Evolutionary conservation across 352 stramenopile genomes (phyloP), one percentile per base, ranked within the genome.

Genomic region (Phytopythium litorale): DNA sequence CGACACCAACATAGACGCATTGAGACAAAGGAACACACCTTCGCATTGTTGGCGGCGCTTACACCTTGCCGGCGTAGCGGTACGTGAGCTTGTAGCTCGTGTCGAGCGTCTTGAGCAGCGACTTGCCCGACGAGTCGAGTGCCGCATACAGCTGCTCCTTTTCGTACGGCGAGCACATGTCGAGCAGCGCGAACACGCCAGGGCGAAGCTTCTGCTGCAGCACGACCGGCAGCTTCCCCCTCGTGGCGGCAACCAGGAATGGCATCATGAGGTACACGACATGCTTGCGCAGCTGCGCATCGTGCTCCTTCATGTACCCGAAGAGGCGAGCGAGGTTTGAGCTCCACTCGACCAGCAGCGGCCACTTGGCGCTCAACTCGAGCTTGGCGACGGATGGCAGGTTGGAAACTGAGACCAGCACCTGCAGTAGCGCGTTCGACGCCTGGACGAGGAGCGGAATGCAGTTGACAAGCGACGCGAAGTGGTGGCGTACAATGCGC

Each of bases 41-140:
- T 58, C n/a, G 11, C 13, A 48, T 37, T 64, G 28, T 48, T 9
- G 38, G 21, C 19, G 6, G 28, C 57, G 30, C 37, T 33, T 89
- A 96, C 23, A 96, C 84, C 68, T 96, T 96, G 70, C 84, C 87
- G 18, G 74, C 84, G 67, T 91, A 96, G 52, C 86, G 83, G 76
- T 96, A 77, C 23, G 80, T 91, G 60, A 92, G 80, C 67, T 94
- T 96, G 81, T 92, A 96, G 62, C 70, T 90, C 16, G 71, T 88
- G 64, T 96, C 87, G 57, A 96, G 71, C 37, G 75, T 84, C 73
- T 94, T 94, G 65, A 96, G 82, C 61, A 96, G 64, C 55, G 84
- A 89, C 66, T 94, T 96, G 71, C 84, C 87, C 2, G 83, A 86
- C 16, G 84, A 76, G 62, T 96, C 85, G 19, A 96, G 75, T 32